These are phyloP conservation scores for Fomitopsis serialis DNA, from an alignment of 768 basidiomycete species.

Conservation along the genomic window DNA sequence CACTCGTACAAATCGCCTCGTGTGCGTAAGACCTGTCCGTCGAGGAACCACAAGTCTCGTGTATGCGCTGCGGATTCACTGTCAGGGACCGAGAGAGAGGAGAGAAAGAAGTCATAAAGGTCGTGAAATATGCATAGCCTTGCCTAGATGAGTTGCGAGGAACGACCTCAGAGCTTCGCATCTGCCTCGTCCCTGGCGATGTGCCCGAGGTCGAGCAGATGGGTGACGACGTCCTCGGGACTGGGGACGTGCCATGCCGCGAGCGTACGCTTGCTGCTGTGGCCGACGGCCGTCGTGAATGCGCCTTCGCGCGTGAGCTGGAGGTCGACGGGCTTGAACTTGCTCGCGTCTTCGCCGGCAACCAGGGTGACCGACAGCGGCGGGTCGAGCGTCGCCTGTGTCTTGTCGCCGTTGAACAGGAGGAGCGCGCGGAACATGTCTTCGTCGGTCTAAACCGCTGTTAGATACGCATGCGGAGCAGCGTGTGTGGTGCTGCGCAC, in stretches of 20 bases:
- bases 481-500: constrained; percentile 27
- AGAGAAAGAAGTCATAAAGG: not conserved
- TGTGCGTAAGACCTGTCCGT: not conserved
- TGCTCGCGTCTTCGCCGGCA: constrained; percentile 21
- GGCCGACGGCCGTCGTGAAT: constrained; percentile 93
- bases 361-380: constrained; percentile 47
- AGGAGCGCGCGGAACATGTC: constrained; percentile 96
- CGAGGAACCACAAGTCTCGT: not conserved
- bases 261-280: constrained; percentile 81
- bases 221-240: constrained; percentile 76
- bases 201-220: constrained; percentile 39
- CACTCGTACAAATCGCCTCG: not conserved
- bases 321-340: constrained; percentile 50
- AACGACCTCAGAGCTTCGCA: constrained; percentile 18
- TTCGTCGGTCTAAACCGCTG: constrained; percentile 72
- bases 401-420: constrained; percentile 38
- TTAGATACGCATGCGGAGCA: no score
- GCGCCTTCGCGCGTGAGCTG: constrained; percentile 61
- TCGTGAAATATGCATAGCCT: no score
- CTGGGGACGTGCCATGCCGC: constrained; percentile 91
- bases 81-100: not conserved
- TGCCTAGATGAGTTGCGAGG: no score
- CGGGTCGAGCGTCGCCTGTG: constrained; percentile 37
- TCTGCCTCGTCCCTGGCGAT: constrained; percentile 1
- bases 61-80: not conserved